Percentiles rank a stretch among this genome's conserved stretches.
phyloP scores from a whole-genome alignment of 179 eudicot species.

The Camellia oleifera region DNA sequence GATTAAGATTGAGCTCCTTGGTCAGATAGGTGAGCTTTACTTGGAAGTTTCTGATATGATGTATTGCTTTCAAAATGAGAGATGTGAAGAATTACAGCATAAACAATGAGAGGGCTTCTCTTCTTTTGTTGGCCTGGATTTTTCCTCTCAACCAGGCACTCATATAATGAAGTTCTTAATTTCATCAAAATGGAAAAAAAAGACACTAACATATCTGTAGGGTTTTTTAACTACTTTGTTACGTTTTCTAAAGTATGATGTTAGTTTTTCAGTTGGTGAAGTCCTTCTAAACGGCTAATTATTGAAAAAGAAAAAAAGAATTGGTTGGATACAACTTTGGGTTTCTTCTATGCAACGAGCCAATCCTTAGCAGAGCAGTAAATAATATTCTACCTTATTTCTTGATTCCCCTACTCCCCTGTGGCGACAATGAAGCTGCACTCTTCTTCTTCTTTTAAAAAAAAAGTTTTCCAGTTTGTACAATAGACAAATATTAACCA shows the following conservation, averaged over 20 bases:
- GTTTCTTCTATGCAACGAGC: too few relatives aligned
- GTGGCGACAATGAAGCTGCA: neutral
- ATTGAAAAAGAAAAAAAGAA: too few relatives aligned
- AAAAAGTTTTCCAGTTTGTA: neutral
- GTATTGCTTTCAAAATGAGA: neutral
- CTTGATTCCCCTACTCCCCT: neutral
- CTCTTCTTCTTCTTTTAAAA: neutral
- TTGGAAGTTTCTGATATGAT: neutral
- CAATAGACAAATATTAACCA: neutral
- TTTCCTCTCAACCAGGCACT: neutral
- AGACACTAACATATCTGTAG: neutral
- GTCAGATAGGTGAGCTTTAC: constrained; percentile 75
- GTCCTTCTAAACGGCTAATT: neutral
- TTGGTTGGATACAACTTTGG: too few relatives aligned
- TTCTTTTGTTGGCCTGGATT: neutral
- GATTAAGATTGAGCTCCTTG: constrained; percentile 94
- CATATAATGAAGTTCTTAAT: neutral
- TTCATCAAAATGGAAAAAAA: neutral
- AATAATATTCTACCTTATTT: neutral
- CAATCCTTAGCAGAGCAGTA: too few relatives aligned
- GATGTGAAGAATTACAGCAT: neutral
- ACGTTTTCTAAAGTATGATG: neutral
- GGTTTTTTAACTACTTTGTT: neutral
- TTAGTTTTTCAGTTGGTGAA: neutral
- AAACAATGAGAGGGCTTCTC: neutral